Evolutionary conservation across 495 filamentous ascomycete genomes (phyloP), one percentile per base, ranked within the genome.

Genomic region (Penicillium lividum): DNA sequence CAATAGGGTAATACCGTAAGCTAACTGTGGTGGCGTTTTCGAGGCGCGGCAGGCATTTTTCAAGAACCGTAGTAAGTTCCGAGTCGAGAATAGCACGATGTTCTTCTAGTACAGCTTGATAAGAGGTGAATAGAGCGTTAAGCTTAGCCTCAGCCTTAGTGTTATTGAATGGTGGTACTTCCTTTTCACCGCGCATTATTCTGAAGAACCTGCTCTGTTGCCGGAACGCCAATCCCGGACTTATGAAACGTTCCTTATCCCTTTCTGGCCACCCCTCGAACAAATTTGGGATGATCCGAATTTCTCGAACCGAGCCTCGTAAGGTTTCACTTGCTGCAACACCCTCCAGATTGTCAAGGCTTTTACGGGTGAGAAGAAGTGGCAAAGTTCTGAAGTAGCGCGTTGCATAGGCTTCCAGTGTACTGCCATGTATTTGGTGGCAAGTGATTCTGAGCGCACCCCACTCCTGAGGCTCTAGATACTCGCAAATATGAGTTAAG

Each of bases 51-150:
- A 54, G 36, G 25, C 52, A 45, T 33, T 45, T 54, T 54, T 54
- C 52, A 54, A 54, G 52, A 16, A 11, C 28, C 7, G 3, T 25
- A 33, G 11, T 9, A 22, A 54, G 52, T 29, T 10, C 40, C 27
- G 52, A 46, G 40, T 45, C 40, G n/a, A 54, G 27, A 54, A 54
- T 54, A 46, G 52, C 36, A 54, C 40, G 52, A 16, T 54, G 52
- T 16, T 46, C 52, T 44, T 22, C 42, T 34, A 46, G 7, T 45
- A 28, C 25, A 54, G 52, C 52, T 46, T 54, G n/a, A 16, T 46
- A 45, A 22, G n/a, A n/a, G 25, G 40, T 15, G 44, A 46, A 54
- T 44, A 44, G 40, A 54, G 52, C 52, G 7, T 45, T 28, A 33
- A 54, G 27, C 25, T 54, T 18, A 54, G 52, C 40, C 38, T 34